Evolutionary conservation across 2,329 filamentous ascomycete genomes (phyloP).

Genomic region (Ophiocordyceps unilateralis): DNA sequence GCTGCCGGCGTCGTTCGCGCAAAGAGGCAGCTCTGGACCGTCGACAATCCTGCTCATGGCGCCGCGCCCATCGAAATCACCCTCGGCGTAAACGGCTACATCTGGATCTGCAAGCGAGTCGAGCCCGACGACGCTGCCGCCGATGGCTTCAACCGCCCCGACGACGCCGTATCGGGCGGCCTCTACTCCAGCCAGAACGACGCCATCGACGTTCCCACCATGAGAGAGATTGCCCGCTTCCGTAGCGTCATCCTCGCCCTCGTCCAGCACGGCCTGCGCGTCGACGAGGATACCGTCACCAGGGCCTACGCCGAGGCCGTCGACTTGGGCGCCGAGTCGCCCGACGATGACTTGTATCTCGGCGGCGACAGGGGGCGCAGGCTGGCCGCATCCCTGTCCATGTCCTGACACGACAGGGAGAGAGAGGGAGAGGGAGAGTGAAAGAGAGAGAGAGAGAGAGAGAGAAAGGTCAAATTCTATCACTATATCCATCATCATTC

Average conservation of each 20-base stretch:
- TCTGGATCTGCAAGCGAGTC: constrained; percentile 81
- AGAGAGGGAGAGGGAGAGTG: too few relatives aligned
- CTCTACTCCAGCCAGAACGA: constrained; percentile 97
- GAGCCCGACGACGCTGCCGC: constrained; percentile 34
- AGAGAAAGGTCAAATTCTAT: neutral
- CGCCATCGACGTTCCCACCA: constrained; percentile 54
- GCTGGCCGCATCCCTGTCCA: constrained; percentile 23
- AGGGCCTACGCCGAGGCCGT: constrained; percentile 68
- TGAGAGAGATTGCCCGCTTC: constrained; percentile 76
- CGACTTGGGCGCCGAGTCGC: constrained; percentile 49
- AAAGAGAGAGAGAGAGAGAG: too few relatives aligned
- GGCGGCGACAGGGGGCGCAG: constrained; percentile 38
- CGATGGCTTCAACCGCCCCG: constrained; percentile 46
- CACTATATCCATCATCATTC: neutral
- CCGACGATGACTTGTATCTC: constrained; percentile 41
- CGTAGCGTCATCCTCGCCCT: constrained; percentile 67
- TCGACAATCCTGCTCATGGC: constrained; percentile 36
- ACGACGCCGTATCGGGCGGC: constrained; percentile 68
- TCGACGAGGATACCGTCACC: constrained; percentile 81
- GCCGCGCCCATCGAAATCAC: constrained; percentile 64
- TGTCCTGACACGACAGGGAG: constrained; percentile 6
- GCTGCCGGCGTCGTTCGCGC: constrained; percentile 74
- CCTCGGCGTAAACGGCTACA: constrained; percentile 89
- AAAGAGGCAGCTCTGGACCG: constrained; percentile 74
- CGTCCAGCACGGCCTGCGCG: constrained; percentile 63